These are phyloP conservation scores for Thalassiosira oceanica DNA, from an alignment of 352 stramenopile species.

Conservation along the genomic window DNA sequence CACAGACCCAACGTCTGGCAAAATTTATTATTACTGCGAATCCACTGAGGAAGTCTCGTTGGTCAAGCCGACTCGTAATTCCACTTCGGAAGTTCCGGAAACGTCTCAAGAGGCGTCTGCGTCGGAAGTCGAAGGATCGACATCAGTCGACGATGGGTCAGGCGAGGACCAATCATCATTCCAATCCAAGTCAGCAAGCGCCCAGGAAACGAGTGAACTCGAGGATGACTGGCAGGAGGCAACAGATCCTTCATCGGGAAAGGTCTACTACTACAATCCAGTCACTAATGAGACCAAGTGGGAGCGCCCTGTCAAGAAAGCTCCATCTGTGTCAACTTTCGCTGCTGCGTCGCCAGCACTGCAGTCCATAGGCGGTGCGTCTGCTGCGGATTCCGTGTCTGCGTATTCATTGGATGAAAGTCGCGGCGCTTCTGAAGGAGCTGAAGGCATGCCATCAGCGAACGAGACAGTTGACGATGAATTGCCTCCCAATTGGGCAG, in stretches of 20 bases:
- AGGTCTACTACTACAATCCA: conserved; percentile 91
- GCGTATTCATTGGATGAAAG: no score
- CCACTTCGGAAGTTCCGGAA: no score
- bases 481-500: no score
- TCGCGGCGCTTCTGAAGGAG: no score
- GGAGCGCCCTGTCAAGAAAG: conserved; percentile 82
- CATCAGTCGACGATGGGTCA: neutral
- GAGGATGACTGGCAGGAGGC: conserved; percentile 59
- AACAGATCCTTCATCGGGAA: conserved; percentile 71
- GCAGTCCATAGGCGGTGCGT: no score
- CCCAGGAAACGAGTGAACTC: neutral
- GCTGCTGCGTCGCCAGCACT: no score
- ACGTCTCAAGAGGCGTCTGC: neutral
- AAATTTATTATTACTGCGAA: conserved; percentile 23
- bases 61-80: neutral
- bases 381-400: no score
- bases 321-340: no score
- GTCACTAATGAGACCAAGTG: conserved; percentile 90
- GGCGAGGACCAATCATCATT: neutral
- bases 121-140: neutral
- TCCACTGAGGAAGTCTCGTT: conserved; percentile 9
- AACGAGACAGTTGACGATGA: no score
- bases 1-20: conserved; percentile 28
- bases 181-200: neutral
- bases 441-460: no score